Evolutionary conservation across 1,284 basidiomycete genomes (phyloP).

Genomic region (Pseudomicrostroma phylloplanum): DNA sequence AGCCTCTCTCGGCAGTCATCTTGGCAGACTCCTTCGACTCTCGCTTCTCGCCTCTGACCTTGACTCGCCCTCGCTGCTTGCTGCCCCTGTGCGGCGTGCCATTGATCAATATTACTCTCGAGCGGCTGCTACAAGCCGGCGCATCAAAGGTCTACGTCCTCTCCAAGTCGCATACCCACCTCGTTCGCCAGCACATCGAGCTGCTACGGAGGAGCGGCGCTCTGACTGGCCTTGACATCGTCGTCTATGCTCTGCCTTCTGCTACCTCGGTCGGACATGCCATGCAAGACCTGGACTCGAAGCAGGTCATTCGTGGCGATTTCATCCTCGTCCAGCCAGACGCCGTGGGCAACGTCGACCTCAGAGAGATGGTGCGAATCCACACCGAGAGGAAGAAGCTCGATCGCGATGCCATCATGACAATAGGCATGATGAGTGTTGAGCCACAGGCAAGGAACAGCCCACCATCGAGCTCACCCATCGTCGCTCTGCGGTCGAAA

Average conservation of each 20-base stretch:
- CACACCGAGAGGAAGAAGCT: conserved; percentile 80
- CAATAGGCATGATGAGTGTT: conserved; percentile 43
- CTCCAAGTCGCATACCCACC: conserved; percentile 54
- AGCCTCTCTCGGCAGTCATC: conserved; percentile 73
- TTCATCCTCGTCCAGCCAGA: conserved; percentile 76
- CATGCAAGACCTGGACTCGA: conserved; percentile 87
- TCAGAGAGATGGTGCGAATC: conserved; percentile 77
- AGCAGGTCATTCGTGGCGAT: conserved; percentile 78
- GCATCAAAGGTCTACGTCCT: conserved; percentile 94
- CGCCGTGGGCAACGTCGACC: conserved; percentile 83
- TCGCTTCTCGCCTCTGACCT: conserved; percentile 78
- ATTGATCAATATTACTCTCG: conserved; percentile 90
- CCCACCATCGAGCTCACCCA: not conserved
- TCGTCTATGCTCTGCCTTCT: conserved; percentile 77
- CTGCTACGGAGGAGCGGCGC: conserved; percentile 9
- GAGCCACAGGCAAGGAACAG: not conserved
- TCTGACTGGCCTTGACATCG: conserved; percentile 52
- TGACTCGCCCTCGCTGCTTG: conserved; percentile 58
- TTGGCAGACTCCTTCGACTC: conserved; percentile 93
- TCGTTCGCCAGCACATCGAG: conserved; percentile 62
- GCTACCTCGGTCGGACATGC: conserved; percentile 90
- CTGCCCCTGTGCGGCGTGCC: conserved; percentile 90
- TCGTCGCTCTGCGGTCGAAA: not conserved
- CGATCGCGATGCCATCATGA: conserved; percentile 94
- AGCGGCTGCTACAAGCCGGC: conserved; percentile 81